Percentiles rank a stretch among this genome's conserved stretches.
Evolutionary conservation across 148 eudicot species (phyloP).

Genomic region (Gaultheria prostrata): DNA sequence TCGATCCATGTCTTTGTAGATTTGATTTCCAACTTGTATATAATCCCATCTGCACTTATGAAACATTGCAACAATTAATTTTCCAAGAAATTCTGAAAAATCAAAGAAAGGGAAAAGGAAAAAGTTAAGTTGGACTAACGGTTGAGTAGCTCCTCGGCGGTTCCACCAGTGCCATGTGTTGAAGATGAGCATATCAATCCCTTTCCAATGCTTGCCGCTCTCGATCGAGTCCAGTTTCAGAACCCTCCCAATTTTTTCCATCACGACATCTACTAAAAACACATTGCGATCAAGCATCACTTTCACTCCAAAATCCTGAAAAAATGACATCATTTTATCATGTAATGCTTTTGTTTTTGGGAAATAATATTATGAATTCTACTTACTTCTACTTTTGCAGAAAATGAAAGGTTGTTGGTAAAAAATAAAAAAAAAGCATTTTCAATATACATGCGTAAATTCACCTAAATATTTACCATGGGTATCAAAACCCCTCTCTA

Average conservation of each 20-base stretch:
- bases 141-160: slow-evolving; percentile 78
- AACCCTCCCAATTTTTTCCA: slow-evolving; percentile 57
- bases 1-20: slow-evolving; percentile 70
- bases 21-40: slow-evolving; percentile 45
- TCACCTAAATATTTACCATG: too few relatives aligned
- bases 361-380: too few relatives aligned
- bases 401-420: too few relatives aligned
- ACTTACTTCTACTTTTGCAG: too few relatives aligned
- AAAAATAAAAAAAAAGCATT: too few relatives aligned
- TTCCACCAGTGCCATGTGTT: slow-evolving; percentile 99
- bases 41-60: slow-evolving; percentile 71
- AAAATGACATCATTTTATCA: neutral
- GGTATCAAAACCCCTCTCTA: too few relatives aligned
- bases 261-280: slow-evolving; percentile 69
- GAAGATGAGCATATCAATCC: slow-evolving; percentile 71
- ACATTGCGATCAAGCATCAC: slow-evolving; percentile 64
- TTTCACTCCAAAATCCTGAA: slow-evolving; percentile 64
- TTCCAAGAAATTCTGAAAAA: neutral
- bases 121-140: slow-evolving; percentile 38
- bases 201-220: slow-evolving; percentile 67
- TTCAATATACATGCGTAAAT: too few relatives aligned
- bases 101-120: too few relatives aligned
- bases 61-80: neutral
- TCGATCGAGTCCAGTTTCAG: slow-evolving; percentile 65
- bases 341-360: neutral